Conservation (phyloP, 768 basidiomycete genomes). For the Gymnopilus junonius region DNA sequence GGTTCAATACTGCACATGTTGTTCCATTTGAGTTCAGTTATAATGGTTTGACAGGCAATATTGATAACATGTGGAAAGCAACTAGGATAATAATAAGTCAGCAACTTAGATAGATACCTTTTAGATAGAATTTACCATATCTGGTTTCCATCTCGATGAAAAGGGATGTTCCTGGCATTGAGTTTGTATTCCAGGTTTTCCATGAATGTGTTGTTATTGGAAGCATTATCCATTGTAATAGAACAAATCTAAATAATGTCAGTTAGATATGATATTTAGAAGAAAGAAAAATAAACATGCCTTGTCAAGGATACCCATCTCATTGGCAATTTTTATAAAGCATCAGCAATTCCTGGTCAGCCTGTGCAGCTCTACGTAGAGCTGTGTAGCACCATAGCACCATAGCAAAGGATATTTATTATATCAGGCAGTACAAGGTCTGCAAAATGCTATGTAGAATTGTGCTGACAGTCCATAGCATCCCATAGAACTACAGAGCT, state of each 20-base stretch:
- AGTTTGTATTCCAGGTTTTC: constrained; percentile 25
- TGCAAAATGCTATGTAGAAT: no score
- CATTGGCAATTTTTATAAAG: constrained; percentile 29
- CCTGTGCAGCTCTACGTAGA: no score
- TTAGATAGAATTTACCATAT: constrained; percentile 26
- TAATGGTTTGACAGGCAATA: constrained; percentile 29
- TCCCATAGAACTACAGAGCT: no score
- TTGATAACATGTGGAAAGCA: constrained; percentile 41
- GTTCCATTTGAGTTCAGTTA: no score
- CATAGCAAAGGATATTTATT: no score
- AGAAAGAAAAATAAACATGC: constrained; percentile 2
- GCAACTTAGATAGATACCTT: constrained; percentile 1
- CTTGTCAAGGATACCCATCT: constrained; percentile 27
- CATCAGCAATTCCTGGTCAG: no score
- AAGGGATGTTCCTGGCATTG: constrained; percentile 21
- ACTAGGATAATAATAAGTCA: constrained; percentile 15
- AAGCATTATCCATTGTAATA: constrained; percentile 42
- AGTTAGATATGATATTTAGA: no score
- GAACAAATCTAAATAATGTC: constrained; percentile 27
- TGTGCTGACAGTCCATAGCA: no score
- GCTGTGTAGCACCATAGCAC: no score
- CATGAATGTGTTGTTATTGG: constrained; percentile 39
- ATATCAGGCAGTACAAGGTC: no score
- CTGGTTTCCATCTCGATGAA: constrained; percentile 24
- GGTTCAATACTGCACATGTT: no score